Evolutionary conservation across 1,139 yeast genomes (phyloP), one percentile per base, ranked within the genome.

Genomic region (Diutina siamensis): DNA sequence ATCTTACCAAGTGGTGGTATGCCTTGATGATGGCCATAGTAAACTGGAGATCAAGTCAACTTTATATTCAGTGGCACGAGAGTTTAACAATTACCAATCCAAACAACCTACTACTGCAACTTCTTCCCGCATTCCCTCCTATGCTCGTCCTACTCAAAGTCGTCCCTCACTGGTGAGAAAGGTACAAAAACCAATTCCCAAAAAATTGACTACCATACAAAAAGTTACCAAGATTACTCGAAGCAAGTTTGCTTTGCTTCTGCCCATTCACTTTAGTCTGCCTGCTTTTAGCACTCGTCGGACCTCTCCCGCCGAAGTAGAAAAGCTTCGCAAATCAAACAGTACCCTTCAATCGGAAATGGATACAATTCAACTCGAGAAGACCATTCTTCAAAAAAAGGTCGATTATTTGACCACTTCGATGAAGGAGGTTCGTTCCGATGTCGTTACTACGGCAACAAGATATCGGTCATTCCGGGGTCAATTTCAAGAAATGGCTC

Each of bases 71-170:
- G 42, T 38, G 19, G 42, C 32, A 10, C 31, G 21, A 18, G 18
- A n/a, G 2, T 38, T 38, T 25, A n/a, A 15, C 18, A 38, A 38
- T 17, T 38, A n/a, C 20, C 42, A 25, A 7, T 38, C 42, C 12
- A 38, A 38, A 38, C 32, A 25, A 25, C 42, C 42, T 10, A 38
- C 42, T 13, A 38, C 42, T 4, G 12, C 32, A 4, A 25, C 32
- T 3, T 13, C 40, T 3, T 12, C 40, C 4, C 27, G 18, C 8
- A 22, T 35, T 7, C 40, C 40, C 1, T 35, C 40, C 19, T 35
- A 35, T 13, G 40, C 40, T 21, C 28, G 28, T 20, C 28, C 40
- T 4, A 35, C 40, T 15, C 22, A 35, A n/a, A 35, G 40, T n/a
- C 34, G 34, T 4, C 34, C 15, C 4, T 9, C 34, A 12, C 15